Base-by-base conservation (phyloP, 305 asterid species). In the Solanum hybrid region DNA sequence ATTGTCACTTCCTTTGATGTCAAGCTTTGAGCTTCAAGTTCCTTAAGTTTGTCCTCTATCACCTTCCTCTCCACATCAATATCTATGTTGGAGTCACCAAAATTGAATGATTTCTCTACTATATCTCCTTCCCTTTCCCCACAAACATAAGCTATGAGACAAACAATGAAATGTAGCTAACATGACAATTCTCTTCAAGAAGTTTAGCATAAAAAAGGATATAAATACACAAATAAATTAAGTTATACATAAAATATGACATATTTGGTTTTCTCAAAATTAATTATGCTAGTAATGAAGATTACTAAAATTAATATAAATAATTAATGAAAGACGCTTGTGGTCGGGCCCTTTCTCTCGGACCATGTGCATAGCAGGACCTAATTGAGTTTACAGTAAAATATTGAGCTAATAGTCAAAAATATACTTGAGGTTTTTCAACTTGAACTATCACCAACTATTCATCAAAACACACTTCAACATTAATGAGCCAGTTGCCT, bases 51-150 rank as follows among this genome's bases (percentile, higher is more conserved):
- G 13, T 94, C 95, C 14, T 92, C 89, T 22, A 91, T 90, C 29
- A 95, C 72, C 37, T 85, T 89, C 89, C 89, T 92, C 90, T 95
- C 97, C 7, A 5, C 22, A 26, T 92, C 86, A 78, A 94, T 92
- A 91, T 96, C 95, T 66, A 96, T 56, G 69, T 56, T 6, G 24
- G 10, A 56, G 69, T 45, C 60, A 45, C 60, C 8, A 45, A 45
- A 45, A 45, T 45, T 45, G 7, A 45, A 45, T 45, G 60, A 45
- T 45, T 45, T 45, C 22, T 45, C 60, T 45, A 14, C 2, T 45
- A 45, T 14, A 45, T 1, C 60, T 45, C 60, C 60, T 45, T 45
- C 60, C 3, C 60, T 14, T 45, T 45, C 60, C 60, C 22, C 60
- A 45, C 60, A 45, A 45, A 45, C 60, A 45, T 45, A 45, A 14